Evolutionary conservation across 2,329 filamentous ascomycete genomes (phyloP), one percentile per base, ranked within the genome.

Genomic region (Pezicula neosporulosa): DNA sequence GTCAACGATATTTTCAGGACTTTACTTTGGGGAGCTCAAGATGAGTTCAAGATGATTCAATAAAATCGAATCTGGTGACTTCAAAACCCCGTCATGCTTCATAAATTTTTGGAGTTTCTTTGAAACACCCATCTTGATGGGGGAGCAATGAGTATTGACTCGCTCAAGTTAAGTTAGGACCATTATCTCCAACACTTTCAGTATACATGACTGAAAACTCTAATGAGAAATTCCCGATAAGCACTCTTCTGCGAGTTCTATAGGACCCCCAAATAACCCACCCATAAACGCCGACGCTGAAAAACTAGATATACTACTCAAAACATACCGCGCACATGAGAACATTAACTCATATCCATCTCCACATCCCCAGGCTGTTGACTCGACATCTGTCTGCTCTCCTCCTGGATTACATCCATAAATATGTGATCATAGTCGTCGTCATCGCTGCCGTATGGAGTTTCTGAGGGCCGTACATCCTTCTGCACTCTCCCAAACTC

Each of bases 351-450:
- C 47, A 54, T 47, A 37, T 49, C 50, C 41, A 47, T 49, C 52
- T 60, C 63, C 46, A 66, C 60, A 36, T 57, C 57, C 27, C 57
- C 48, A 24, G 47, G 60, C 16, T 57, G 56, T 42, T 64, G 63
- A 56, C 48, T 56, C 42, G 56, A 53, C 19, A 48, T 53, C 13
- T 44, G 42, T 13, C 68, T 48, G 6, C 39, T 62, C 44, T 77
- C 71, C 54, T 76, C 69, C n/a, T 78, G 73, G 47, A 82, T 67
- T 36, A 89, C 65, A 58, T 89, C 83, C 72, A 82, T 80, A 64
- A 96, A 86, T 9, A 85, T 67, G 44, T 75, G 70, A 56, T 86
- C 82, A 60, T 84, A 86, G 41, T 84, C 81, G 13, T 77, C 77
- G 43, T 84, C 81, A 48, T 85, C 81, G 47, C 61, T 65, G 36